Percentiles rank a stretch among this genome's conserved stretches.
phyloP scores from a whole-genome alignment of 2,329 filamentous ascomycete genomes.

The Aspergillus pseudonomiae region DNA sequence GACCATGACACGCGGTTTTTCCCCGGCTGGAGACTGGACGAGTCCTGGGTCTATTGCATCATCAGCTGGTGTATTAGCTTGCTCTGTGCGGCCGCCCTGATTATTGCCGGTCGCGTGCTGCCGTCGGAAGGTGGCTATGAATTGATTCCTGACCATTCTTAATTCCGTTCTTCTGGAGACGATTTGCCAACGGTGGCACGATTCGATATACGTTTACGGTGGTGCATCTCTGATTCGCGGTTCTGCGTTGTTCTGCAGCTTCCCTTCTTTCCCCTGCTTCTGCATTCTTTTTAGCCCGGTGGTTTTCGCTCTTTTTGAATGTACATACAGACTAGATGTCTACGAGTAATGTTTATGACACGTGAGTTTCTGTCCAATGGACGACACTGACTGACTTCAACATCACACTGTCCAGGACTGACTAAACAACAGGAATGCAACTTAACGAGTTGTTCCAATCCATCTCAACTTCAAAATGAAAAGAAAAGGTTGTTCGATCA shows the following conservation, averaged over 20 bases:
- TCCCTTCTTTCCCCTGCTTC: too few species aligned
- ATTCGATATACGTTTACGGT: neutral
- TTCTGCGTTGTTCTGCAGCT: neutral
- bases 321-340: slow-evolving; percentile 14
- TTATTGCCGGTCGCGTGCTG: slow-evolving; percentile 68
- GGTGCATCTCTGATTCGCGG: neutral
- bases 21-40: slow-evolving; percentile 78
- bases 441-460: neutral
- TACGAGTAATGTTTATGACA: slow-evolving; percentile 16
- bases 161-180: neutral
- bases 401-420: neutral
- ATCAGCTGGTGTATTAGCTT: slow-evolving; percentile 61
- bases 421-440: neutral
- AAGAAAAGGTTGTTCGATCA: neutral
- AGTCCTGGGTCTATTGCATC: slow-evolving; percentile 74
- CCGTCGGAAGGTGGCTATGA: slow-evolving; percentile 87
- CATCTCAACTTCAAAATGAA: neutral
- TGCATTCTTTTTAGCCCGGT: neutral
- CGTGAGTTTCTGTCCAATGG: neutral
- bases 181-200: neutral
- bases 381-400: neutral
- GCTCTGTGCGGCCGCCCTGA: slow-evolving; percentile 60
- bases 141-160: slow-evolving; percentile 59
- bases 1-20: slow-evolving; percentile 83
- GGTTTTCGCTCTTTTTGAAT: neutral